Evolutionary conservation across 768 basidiomycete species (phyloP).

Genomic region (Astraeus odoratus): DNA sequence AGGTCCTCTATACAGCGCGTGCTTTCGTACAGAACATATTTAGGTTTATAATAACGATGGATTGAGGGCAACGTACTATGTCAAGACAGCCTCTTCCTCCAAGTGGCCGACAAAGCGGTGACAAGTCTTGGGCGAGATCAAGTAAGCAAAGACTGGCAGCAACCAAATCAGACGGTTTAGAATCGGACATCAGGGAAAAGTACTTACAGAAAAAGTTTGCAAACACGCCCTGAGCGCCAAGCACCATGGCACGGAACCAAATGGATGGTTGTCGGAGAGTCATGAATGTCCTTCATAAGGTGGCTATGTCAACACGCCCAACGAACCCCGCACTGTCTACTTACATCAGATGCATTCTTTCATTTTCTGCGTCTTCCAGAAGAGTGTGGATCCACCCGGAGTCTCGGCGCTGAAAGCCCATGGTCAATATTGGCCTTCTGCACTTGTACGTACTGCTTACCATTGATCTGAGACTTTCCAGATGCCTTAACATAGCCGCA

Average conservation of each 20-base stretch:
- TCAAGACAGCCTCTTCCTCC: slow-evolving; percentile 93
- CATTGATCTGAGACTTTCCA: slow-evolving; percentile 85
- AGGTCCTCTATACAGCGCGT: slow-evolving; percentile 81
- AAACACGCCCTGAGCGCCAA: slow-evolving; percentile 90
- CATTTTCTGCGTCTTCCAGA: slow-evolving; percentile 93
- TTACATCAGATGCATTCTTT: slow-evolving; percentile 91
- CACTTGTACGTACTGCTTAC: slow-evolving; percentile 31
- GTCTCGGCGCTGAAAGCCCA: slow-evolving; percentile 38
- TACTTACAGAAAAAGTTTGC: slow-evolving; percentile 81
- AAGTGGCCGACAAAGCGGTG: slow-evolving; percentile 91
- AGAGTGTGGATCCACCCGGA: slow-evolving; percentile 87
- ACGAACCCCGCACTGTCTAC: slow-evolving; percentile 14
- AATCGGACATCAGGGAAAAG: slow-evolving; percentile 6
- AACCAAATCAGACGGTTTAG: slow-evolving; percentile 11
- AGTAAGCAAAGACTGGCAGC: slow-evolving; percentile 61
- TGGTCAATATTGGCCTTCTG: slow-evolving; percentile 4
- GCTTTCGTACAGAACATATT: slow-evolving; percentile 31
- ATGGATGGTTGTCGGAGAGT: slow-evolving; percentile 74
- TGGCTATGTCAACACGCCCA: slow-evolving; percentile 9
- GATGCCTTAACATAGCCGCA: slow-evolving; percentile 81
- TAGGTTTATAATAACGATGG: slow-evolving; percentile 11
- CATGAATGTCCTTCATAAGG: slow-evolving; percentile 79
- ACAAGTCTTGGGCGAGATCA: slow-evolving; percentile 66
- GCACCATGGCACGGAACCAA: slow-evolving; percentile 74
- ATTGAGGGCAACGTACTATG: slow-evolving; percentile 56